These are phyloP conservation scores for Curvularia hawaiiensis DNA, from an alignment of 2,329 filamentous ascomycete genomes.

Conservation along the genomic window DNA sequence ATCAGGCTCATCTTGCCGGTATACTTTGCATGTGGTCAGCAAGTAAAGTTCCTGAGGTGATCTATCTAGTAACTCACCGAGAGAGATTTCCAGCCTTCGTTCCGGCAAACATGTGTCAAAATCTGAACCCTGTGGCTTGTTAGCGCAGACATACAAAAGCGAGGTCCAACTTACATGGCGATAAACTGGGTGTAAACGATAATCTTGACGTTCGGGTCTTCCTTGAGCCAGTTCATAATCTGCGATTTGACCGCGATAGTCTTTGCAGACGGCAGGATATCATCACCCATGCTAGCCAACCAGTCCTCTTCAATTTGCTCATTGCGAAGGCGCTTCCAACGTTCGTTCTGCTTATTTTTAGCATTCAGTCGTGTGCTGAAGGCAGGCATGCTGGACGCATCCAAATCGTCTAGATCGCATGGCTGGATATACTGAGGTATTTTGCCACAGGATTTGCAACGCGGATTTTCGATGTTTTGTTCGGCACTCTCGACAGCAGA, in stretches of 20 bases:
- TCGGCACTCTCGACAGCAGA: slow-evolving; percentile 38
- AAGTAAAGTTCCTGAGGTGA: background rate
- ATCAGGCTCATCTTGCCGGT: slow-evolving; percentile 56
- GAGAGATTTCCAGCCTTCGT: slow-evolving; percentile 56
- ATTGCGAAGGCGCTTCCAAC: slow-evolving; percentile 11
- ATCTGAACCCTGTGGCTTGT: slow-evolving; percentile 50
- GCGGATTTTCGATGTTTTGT: background rate
- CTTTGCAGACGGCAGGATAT: slow-evolving; percentile 52
- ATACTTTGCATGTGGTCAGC: slow-evolving; percentile 41
- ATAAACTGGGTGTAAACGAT: slow-evolving; percentile 66
- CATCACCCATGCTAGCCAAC: slow-evolving; percentile 44
- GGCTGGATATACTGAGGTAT: slow-evolving; percentile 26
- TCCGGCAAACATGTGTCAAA: slow-evolving; percentile 55
- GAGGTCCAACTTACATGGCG: slow-evolving; percentile 45
- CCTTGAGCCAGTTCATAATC: slow-evolving; percentile 51
- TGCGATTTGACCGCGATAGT: slow-evolving; percentile 54
- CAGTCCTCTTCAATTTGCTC: slow-evolving; percentile 47
- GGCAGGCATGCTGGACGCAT: slow-evolving; percentile 2
- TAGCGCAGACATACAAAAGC: slow-evolving; percentile 1
- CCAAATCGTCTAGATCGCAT: slow-evolving; percentile 27
- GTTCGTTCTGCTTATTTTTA: slow-evolving; percentile 23
- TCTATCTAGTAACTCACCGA: slow-evolving; percentile 35
- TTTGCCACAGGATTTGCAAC: slow-evolving; percentile 45
- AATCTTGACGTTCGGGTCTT: slow-evolving; percentile 59
- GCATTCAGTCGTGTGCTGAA: slow-evolving; percentile 23